Base-by-base conservation (phyloP, 2,329 filamentous ascomycete species). In the Xylogone sp. region DNA sequence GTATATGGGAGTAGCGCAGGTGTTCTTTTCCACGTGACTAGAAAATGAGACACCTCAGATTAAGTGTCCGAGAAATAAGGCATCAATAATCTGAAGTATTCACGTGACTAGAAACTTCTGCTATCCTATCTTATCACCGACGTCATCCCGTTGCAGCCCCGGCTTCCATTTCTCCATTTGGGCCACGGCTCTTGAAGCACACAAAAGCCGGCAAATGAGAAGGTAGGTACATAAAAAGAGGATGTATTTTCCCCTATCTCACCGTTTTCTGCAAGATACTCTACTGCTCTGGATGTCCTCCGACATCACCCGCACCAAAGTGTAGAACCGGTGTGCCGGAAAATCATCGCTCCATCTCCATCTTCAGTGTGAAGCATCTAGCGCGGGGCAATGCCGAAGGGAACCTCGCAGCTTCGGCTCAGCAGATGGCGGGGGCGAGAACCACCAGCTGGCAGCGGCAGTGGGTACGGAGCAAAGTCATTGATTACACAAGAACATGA, bases 1-100 rank as follows among this genome's bases (percentile, higher is more conserved):
- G 10, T 7, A 18, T 39, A 16, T 39, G 13, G 34, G 8, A 39
- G n/a, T 18, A 1, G 67, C 61, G 2, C 71, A 68, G 0, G 82
- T 61, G 53, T 31, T 21, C 22, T 29, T 46, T 29, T 21, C 7
- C 3, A 19, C 42, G 12, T 44, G 10, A 21, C 6, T n/a, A n/a
- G n/a, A n/a, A n/a, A n/a, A n/a, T n/a, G n/a, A n/a, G n/a, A n/a
- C n/a, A n/a, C n/a, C n/a, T n/a, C n/a, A n/a, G n/a, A n/a, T n/a
- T n/a, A n/a, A n/a, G n/a, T n/a, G n/a, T n/a, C n/a, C n/a, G n/a
- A n/a, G n/a, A n/a, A n/a, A n/a, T n/a, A n/a, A n/a, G n/a, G n/a
- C n/a, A n/a, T n/a, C n/a, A n/a, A n/a, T n/a, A n/a, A n/a, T n/a
- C n/a, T n/a, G n/a, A n/a, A n/a, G n/a, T n/a, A n/a, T n/a, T n/a